A percentile compares a stretch with the other conserved stretches of the same genome.
Conservation (phyloP, 2,329 filamentous ascomycete species). For the Catunica adiposa region DNA sequence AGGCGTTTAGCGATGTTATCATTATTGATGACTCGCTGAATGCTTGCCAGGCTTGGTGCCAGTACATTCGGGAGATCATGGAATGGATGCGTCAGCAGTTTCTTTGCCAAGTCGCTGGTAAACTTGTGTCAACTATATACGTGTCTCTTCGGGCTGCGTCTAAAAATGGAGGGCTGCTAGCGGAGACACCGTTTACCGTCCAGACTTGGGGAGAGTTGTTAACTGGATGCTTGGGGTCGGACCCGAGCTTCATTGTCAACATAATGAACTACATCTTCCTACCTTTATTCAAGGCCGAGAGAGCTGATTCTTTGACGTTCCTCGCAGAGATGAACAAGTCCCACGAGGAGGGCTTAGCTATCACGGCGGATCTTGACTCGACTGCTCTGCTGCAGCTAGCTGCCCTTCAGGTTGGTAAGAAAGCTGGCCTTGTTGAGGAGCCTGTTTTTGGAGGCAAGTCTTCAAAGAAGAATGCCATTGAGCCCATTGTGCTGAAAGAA, state of each 20-base stretch:
- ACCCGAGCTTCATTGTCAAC: constrained; percentile 39
- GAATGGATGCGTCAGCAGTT: constrained; percentile 41
- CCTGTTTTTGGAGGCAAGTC: constrained; percentile 22
- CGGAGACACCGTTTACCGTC: constrained; percentile 21
- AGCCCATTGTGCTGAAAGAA: constrained; percentile 24
- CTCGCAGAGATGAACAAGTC: constrained; percentile 40
- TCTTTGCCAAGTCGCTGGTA: constrained; percentile 43
- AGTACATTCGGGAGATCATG: constrained; percentile 32
- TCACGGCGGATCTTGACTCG: constrained; percentile 29
- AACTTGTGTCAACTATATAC: constrained; percentile 42
- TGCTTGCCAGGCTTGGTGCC: constrained; percentile 33
- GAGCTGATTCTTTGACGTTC: constrained; percentile 36
- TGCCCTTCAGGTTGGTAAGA: constrained; percentile 55
- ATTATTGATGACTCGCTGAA: constrained; percentile 18
- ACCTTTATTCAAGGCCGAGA: constrained; percentile 44
- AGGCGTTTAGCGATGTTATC: constrained; percentile 25
- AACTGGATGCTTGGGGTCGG: constrained; percentile 30
- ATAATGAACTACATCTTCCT: constrained; percentile 49
- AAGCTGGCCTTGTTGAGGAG: constrained; percentile 51
- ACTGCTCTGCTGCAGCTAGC: constrained; percentile 46
- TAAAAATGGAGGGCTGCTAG: constrained; percentile 16
- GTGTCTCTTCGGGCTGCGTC: constrained; percentile 26
- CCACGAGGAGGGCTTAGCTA: constrained; percentile 23
- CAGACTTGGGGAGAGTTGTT: constrained; percentile 41
- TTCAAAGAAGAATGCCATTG: constrained; percentile 12